Percentiles rank a stretch among this genome's conserved stretches.
Conservation (phyloP, 208 protist genomes). For the Wallacemonas collosoma region DNA sequence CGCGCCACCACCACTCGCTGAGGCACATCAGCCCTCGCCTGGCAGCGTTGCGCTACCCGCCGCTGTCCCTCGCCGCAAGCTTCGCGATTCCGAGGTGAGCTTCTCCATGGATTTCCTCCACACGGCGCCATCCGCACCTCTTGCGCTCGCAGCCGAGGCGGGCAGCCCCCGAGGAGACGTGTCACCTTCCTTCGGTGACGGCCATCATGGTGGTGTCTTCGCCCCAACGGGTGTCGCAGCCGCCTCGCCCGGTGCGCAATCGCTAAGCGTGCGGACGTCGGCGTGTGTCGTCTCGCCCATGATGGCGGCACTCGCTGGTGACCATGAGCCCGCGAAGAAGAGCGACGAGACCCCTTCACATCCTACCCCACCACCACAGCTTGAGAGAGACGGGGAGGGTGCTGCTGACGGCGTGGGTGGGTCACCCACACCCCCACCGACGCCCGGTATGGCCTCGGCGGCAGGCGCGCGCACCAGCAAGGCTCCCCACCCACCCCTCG, state of each 20-base stretch:
- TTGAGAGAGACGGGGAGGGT: no score
- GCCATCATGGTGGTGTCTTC: no score
- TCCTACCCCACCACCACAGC: no score
- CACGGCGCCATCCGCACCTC: constrained; percentile 11
- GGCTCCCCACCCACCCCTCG: no score
- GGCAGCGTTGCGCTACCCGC: not conserved
- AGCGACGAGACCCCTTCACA: no score
- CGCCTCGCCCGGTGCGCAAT: not conserved
- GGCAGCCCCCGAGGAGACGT: not conserved
- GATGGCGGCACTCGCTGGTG: not conserved
- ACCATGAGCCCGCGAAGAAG: no score
- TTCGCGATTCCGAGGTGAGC: constrained; percentile 19
- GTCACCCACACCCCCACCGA: no score
- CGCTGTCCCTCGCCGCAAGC: constrained; percentile 16
- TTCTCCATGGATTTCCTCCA: not conserved
- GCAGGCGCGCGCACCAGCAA: no score
- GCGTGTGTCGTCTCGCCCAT: not conserved
- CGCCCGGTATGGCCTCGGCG: no score
- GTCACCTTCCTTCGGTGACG: not conserved
- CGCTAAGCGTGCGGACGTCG: constrained; percentile 1
- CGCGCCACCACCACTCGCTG: no score
- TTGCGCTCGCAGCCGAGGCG: not conserved
- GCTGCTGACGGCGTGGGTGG: no score
- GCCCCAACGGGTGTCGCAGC: not conserved
- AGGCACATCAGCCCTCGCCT: no score